phyloP scores from a whole-genome alignment of 169 alveolate species.

The Cryptosporidium sp. region DNA sequence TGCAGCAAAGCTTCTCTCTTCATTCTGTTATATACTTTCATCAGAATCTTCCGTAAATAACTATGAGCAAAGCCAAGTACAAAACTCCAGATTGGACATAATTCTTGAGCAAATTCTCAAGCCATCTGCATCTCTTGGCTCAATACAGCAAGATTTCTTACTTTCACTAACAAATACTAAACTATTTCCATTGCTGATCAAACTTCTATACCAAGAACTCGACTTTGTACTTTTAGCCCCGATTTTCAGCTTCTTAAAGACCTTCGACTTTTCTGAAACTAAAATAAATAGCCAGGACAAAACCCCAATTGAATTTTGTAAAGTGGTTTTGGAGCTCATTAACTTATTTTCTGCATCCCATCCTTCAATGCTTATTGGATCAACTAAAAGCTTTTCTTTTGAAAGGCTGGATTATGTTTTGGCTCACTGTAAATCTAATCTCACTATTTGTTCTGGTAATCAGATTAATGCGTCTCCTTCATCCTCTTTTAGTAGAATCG shows the following conservation, averaged over 20 bases:
- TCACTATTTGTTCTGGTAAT: slow-evolving; percentile 3
- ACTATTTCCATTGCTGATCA: slow-evolving; percentile 29
- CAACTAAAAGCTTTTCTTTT: slow-evolving; percentile 14
- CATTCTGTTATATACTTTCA: slow-evolving; percentile 57
- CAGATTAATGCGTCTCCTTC: not conserved
- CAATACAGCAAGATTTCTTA: slow-evolving; percentile 59
- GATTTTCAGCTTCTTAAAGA: slow-evolving; percentile 21
- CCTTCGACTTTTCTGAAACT: not conserved
- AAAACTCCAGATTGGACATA: not conserved
- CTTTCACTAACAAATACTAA: slow-evolving; percentile 57
- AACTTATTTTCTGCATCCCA: slow-evolving; percentile 45
- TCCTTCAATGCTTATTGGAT: slow-evolving; percentile 24
- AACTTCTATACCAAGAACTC: slow-evolving; percentile 40
- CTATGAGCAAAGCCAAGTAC: not conserved
- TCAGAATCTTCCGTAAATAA: not conserved
- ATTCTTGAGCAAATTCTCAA: slow-evolving; percentile 47
- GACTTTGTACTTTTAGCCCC: slow-evolving; percentile 71
- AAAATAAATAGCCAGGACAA: slow-evolving; percentile 2
- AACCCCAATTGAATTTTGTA: slow-evolving; percentile 7
- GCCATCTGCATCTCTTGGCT: slow-evolving; percentile 40
- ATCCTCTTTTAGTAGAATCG: slow-evolving; percentile 35
- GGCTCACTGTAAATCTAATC: not conserved
- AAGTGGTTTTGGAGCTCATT: slow-evolving; percentile 42
- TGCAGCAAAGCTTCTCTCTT: slow-evolving; percentile 55
- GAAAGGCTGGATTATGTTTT: not conserved